Evolutionary conservation across 2,329 filamentous ascomycete genomes (phyloP).

Genomic region (Fusarium kyushuense): DNA sequence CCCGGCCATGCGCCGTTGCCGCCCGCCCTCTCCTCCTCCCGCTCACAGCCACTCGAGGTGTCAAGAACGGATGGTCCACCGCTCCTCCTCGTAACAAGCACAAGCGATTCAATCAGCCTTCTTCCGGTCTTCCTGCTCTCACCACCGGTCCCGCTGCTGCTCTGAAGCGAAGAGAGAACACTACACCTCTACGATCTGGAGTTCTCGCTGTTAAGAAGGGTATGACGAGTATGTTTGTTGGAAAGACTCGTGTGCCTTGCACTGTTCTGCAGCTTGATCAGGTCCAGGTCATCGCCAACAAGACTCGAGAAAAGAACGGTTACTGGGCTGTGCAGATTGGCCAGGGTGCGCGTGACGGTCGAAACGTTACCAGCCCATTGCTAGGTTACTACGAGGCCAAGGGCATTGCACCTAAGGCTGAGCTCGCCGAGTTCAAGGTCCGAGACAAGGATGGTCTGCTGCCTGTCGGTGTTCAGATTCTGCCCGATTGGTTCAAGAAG

Average conservation of each 20-base stretch:
- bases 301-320: constrained; percentile 82
- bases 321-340: constrained; percentile 97
- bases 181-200: constrained; percentile 78
- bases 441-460: constrained; percentile 78
- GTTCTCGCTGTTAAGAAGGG: constrained; percentile 91
- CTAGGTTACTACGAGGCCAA: constrained; percentile 89
- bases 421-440: constrained; percentile 90
- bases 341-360: constrained; percentile 76
- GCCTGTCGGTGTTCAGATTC: constrained; percentile 78
- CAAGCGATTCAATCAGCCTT: constrained; percentile 70
- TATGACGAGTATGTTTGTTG: constrained; percentile 92
- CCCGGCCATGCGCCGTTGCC: constrained; percentile 52
- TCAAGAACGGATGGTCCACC: constrained; percentile 73
- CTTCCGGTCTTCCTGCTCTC: constrained; percentile 66
- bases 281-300: constrained; percentile 89
- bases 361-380: constrained; percentile 83
- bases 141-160: constrained; percentile 71
- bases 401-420: constrained; percentile 84
- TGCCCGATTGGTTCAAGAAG: constrained; percentile 89
- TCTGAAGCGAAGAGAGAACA: constrained; percentile 68
- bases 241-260: constrained; percentile 82
- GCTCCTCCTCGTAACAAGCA: constrained; percentile 64
- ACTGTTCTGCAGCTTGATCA: constrained; percentile 94
- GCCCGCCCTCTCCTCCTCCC: constrained; percentile 59
- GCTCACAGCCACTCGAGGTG: constrained; percentile 60